Evolutionary conservation across 805 yeast species (phyloP).

Genomic region (Metschnikowia colocasiae): DNA sequence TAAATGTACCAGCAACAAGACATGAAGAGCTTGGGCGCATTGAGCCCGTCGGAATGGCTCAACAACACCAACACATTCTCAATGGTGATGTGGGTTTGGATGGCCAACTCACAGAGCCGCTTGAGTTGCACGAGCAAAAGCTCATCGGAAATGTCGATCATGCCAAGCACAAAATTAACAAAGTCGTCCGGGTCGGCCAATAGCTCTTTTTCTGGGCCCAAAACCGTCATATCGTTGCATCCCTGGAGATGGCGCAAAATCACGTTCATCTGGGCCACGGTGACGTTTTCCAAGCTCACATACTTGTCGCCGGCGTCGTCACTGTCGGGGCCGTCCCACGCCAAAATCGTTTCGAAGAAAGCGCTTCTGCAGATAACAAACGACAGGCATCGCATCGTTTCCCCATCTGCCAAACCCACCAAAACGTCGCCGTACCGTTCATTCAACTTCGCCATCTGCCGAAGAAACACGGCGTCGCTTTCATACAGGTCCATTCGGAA

Average conservation of each 20-base stretch:
- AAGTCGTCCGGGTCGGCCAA: constrained; percentile 43
- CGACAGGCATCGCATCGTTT: constrained; percentile 44
- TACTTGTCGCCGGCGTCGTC: constrained; percentile 15
- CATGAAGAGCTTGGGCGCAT: constrained; percentile 53
- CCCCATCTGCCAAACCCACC: constrained; percentile 47
- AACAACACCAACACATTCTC: constrained; percentile 60
- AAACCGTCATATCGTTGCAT: constrained; percentile 33
- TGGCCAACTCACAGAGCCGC: constrained; percentile 55
- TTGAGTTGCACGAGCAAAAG: constrained; percentile 57
- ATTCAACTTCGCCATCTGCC: constrained; percentile 8
- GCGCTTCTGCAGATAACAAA: constrained; percentile 56
- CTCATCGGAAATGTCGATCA: constrained; percentile 61
- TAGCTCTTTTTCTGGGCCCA: background rate
- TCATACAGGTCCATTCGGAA: constrained; percentile 17
- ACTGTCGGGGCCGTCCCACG: constrained; percentile 43
- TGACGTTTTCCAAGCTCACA: constrained; percentile 44
- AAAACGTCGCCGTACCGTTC: constrained; percentile 38
- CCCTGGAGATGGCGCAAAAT: constrained; percentile 61
- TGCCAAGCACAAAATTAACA: constrained; percentile 51
- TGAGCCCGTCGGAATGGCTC: constrained; percentile 47
- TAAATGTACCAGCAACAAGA: constrained; percentile 67
- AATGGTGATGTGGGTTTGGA: constrained; percentile 52
- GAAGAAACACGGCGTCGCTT: constrained; percentile 8
- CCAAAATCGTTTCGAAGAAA: constrained; percentile 58
- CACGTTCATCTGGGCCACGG: constrained; percentile 41